Evolutionary conservation across 805 yeast species (phyloP), one percentile per base, ranked within the genome.

Genomic region (Candida mattraensis): DNA sequence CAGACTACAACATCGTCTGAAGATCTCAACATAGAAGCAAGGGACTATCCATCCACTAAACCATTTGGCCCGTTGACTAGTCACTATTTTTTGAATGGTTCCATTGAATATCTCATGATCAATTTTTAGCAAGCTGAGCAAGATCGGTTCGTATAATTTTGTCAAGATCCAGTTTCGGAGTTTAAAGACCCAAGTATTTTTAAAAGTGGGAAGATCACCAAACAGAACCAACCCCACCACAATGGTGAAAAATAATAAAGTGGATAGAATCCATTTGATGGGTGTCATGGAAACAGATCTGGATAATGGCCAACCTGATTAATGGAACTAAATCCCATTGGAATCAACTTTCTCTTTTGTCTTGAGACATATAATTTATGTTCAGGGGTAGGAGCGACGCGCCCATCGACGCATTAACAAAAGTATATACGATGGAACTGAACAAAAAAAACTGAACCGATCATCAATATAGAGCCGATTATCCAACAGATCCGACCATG

Each of bases 1-100:
- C 6, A 47, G 42, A 4, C 24, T 21, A 5, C 60, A 11, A 19
- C 62, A 50, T 20, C 44, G 44, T 3, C 66, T 46, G 20, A 74
- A 52, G 2, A 72, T 54, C 3, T 40, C 33, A 3, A 65, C 23
- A 42, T 75, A 72, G 31, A 69, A 61, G 5, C 47, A 16, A 0
- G 80, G 80, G 14, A 72, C 67, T 15, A 59, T 12, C 74, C 76
- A 72, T 10, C 69, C 65, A n/a, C 53, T 35, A 14, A 53, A 32
- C 45, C 50, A 43, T 11, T 12, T 26, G 8, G 37, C 10, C 17
- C 24, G 24, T 11, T 35, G 15, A 17, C 56, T 30, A 3, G 29
- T 8, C 22, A 48, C 11, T 25, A 44, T 7, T 11, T 27, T 24
- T 6, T 40, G 30, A 5, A 59, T 17, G 7, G 21, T 39, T 1